Evolutionary conservation across 768 basidiomycete genomes (phyloP), one percentile per base, ranked within the genome.

Genomic region (Naganishia friedmannii): DNA sequence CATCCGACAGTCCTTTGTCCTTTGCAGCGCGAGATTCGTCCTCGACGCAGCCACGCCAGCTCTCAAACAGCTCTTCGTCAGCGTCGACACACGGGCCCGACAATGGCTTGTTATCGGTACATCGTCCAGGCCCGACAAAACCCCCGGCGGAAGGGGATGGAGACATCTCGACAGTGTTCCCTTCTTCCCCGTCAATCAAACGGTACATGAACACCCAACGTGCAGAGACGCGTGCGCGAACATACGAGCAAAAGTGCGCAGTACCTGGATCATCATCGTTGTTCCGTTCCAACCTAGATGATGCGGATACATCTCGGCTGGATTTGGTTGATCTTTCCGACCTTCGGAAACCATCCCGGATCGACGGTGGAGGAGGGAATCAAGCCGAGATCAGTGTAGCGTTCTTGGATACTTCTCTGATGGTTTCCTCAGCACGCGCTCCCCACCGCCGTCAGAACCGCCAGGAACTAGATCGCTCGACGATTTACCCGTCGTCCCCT

Each of bases 161-260:
- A 12, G 60, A 63, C 26, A 29, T 63, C 10, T 63, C 60, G 2
- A 63, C 60, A 8, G 3, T 63, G 10, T 63, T 63, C 42, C 60
- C 60, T 15, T 63, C 60, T 15, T 63, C 60, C 19, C 60, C 60
- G 17, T 63, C 60, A 7, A 63, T 63, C 39, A 63, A 63, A 19
- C 37, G 23, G 39, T 63, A 63, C 26, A 42, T 63, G 60, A 42
- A 63, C 60, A 45, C 60, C 15, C 39, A 63, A 23, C 57, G 57
- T 23, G 37, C 57, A 37, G 32, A 58, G 32, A 17, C 3, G 12
- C 32, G 57, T 15, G 57, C 32, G 39, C 32, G 28, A 5, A 12
- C 55, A 12, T 29, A 32, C 9, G 28, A 4, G 21, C 55, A 37
- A 7, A 21, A 19, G 12, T 12, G 17, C 37, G 34, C 31, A 32